These are phyloP conservation scores for Larix kaempferi DNA, from an alignment of 75 land plant species.

Conservation along the genomic window DNA sequence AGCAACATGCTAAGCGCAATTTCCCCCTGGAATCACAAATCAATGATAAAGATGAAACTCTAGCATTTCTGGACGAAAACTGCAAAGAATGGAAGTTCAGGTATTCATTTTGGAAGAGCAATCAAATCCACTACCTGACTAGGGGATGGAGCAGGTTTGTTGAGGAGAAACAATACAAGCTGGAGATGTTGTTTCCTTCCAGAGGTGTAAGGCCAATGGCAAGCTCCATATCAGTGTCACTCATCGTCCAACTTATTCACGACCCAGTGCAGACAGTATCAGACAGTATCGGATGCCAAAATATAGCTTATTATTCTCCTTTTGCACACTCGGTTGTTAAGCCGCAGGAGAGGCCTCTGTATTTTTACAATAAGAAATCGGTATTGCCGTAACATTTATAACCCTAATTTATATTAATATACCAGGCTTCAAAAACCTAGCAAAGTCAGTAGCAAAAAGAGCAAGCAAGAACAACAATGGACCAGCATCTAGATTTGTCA, in stretches of 20 bases:
- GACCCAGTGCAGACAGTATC: not conserved
- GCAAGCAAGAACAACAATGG: no score
- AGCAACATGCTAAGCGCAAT: slow-evolving; percentile 29
- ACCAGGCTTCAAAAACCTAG: no score
- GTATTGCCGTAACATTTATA: no score
- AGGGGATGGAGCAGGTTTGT: slow-evolving; percentile 35
- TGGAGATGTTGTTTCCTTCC: slow-evolving; percentile 19
- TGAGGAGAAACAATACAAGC: slow-evolving; percentile 16
- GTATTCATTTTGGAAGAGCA: slow-evolving; percentile 35
- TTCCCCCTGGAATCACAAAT: slow-evolving; percentile 16
- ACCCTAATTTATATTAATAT: no score
- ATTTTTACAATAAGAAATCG: not conserved
- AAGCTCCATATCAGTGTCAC: not conserved
- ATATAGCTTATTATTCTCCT: not conserved
- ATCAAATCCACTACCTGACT: slow-evolving; percentile 32
- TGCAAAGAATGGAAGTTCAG: slow-evolving; percentile 22
- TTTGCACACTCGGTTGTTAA: not conserved
- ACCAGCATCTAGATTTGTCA: no score
- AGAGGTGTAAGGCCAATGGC: not conserved
- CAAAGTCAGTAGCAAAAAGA: no score
- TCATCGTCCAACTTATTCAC: not conserved
- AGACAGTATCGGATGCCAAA: not conserved
- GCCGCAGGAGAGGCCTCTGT: not conserved
- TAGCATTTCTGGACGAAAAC: slow-evolving; percentile 11
- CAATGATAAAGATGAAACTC: not conserved